phyloP scores from a whole-genome alignment of 2,329 filamentous ascomycete genomes.

The Whalleya microplaca region DNA sequence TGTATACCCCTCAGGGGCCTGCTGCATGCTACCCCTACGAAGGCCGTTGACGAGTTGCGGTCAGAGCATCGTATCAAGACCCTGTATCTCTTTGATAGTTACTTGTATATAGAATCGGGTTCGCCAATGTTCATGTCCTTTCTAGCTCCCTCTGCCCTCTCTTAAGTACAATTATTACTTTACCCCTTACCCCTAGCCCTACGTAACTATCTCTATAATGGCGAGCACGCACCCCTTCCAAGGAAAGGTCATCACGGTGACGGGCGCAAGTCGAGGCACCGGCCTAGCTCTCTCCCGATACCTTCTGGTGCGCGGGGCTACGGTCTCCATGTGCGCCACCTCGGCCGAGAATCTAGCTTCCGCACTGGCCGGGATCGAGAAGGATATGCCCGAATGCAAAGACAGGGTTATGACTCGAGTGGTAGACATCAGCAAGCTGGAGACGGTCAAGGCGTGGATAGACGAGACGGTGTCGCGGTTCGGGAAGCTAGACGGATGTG shows the following conservation, averaged over 20 bases:
- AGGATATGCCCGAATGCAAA: slow-evolving; percentile 21
- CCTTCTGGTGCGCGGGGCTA: slow-evolving; percentile 31
- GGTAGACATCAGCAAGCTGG: slow-evolving; percentile 30
- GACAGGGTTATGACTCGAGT: neutral
- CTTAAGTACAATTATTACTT: too few species aligned
- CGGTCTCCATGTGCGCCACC: slow-evolving; percentile 36
- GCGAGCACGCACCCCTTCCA: slow-evolving; percentile 1
- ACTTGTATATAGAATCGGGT: too few species aligned
- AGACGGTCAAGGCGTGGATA: slow-evolving; percentile 40
- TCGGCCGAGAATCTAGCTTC: slow-evolving; percentile 33
- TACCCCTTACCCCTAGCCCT: neutral
- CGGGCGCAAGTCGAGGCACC: slow-evolving; percentile 9
- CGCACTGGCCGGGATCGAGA: slow-evolving; percentile 29
- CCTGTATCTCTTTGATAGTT: too few species aligned
- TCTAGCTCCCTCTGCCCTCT: neutral
- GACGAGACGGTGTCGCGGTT: slow-evolving; percentile 35
- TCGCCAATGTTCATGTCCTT: too few species aligned
- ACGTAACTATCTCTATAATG: neutral
- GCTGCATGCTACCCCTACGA: too few species aligned
- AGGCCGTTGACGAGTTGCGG: too few species aligned
- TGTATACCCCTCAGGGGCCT: too few species aligned
- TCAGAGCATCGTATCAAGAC: too few species aligned
- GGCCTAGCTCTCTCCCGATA: slow-evolving; percentile 17
- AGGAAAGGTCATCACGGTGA: slow-evolving; percentile 18
- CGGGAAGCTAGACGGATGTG: slow-evolving; percentile 37